Conservation (phyloP, 2,329 filamentous ascomycete species). For the Rhynchosporium agropyri region DNA sequence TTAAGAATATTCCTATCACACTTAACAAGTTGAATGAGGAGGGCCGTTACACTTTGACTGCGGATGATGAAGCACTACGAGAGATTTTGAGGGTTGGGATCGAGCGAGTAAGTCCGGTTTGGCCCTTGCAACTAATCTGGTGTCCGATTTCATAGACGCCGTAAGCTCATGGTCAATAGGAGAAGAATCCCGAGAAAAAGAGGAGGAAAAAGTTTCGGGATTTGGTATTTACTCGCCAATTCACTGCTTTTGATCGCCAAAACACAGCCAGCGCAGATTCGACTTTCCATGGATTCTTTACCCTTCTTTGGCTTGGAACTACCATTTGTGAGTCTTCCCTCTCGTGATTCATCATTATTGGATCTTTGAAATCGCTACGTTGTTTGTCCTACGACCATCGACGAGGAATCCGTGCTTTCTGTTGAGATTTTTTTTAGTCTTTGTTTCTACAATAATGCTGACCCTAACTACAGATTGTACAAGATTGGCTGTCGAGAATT, state of each 20-base stretch:
- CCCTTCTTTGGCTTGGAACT: slow-evolving; percentile 75
- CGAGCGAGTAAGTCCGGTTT: slow-evolving; percentile 30
- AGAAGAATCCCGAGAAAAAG: slow-evolving; percentile 35
- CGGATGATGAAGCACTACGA: slow-evolving; percentile 36
- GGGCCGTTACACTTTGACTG: slow-evolving; percentile 38
- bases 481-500: slow-evolving; percentile 61
- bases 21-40: slow-evolving; percentile 38
- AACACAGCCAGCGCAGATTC: slow-evolving; percentile 66
- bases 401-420: too few relatives aligned
- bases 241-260: slow-evolving; percentile 74
- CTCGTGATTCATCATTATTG: background rate
- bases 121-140: background rate
- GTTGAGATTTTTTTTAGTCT: too few relatives aligned
- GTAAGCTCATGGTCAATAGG: slow-evolving; percentile 22
- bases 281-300: slow-evolving; percentile 79
- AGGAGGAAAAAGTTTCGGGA: slow-evolving; percentile 48
- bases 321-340: slow-evolving; percentile 63
- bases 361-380: background rate
- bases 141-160: background rate
- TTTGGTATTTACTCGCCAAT: slow-evolving; percentile 71
- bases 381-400: background rate
- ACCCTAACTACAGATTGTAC: slow-evolving; percentile 44
- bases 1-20: slow-evolving; percentile 39
- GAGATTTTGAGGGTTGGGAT: slow-evolving; percentile 36
- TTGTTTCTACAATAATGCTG: background rate